Percentiles rank a stretch among this genome's conserved stretches.
These are phyloP conservation scores for Stemphylium beticola DNA, from an alignment of 2,329 filamentous ascomycete species.

Conservation along the genomic window DNA sequence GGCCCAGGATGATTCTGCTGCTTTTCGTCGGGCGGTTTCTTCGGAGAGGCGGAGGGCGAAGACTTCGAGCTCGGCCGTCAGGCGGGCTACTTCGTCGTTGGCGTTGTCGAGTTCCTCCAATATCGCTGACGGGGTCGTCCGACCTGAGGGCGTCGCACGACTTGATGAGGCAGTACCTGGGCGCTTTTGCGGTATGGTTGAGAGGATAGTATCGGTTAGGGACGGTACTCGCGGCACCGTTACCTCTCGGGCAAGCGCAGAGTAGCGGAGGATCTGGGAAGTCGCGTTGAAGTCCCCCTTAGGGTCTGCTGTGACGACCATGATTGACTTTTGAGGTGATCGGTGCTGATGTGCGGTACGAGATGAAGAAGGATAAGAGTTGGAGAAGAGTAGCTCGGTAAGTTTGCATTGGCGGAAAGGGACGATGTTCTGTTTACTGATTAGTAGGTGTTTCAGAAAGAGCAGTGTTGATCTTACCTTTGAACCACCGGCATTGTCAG, in stretches of 20 bases:
- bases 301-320: slow-evolving; percentile 96
- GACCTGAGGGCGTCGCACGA: slow-evolving; percentile 49
- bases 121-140: slow-evolving; percentile 54
- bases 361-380: slow-evolving; percentile 55
- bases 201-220: slow-evolving; percentile 72
- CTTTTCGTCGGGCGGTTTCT: slow-evolving; percentile 72
- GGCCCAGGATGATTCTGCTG: slow-evolving; percentile 75
- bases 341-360: slow-evolving; percentile 53
- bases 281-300: slow-evolving; percentile 95
- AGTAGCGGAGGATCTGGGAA: slow-evolving; percentile 93
- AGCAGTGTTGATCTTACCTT: slow-evolving; percentile 62
- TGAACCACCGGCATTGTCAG: slow-evolving; percentile 73
- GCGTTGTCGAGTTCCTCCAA: slow-evolving; percentile 80
- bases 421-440: slow-evolving; percentile 64
- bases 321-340: slow-evolving; percentile 81
- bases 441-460: slow-evolving; percentile 14
- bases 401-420: slow-evolving; percentile 67
- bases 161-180: slow-evolving; percentile 30
- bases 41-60: slow-evolving; percentile 72
- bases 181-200: slow-evolving; percentile 39
- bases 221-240: slow-evolving; percentile 89
- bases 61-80: slow-evolving; percentile 77
- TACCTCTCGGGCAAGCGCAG: slow-evolving; percentile 88
- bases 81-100: slow-evolving; percentile 78
- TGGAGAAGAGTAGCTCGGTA: slow-evolving; percentile 60